Evolutionary conservation across 495 filamentous ascomycete species (phyloP).

Genomic region (Neurospora hispaniola): DNA sequence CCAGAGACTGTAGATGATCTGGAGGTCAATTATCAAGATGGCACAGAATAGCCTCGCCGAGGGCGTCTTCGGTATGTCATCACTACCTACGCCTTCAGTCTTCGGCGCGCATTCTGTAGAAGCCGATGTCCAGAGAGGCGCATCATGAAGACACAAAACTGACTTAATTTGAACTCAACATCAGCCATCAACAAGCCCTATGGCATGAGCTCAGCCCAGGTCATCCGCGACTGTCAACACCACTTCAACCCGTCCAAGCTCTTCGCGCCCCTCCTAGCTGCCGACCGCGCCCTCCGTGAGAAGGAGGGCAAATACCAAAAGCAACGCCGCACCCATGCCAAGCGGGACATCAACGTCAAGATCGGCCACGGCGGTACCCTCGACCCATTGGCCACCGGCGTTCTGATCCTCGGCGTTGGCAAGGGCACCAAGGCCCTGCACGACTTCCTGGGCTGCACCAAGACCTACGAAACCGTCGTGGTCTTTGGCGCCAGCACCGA

Average conservation of each 20-base stretch:
- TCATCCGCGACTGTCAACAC: conserved; percentile 69
- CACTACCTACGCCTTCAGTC: neutral
- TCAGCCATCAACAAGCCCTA: conserved; percentile 87
- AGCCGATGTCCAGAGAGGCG: neutral
- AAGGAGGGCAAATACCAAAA: conserved; percentile 45
- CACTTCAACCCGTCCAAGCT: conserved; percentile 70
- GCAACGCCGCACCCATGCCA: conserved; percentile 39
- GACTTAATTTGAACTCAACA: neutral
- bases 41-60: conserved; percentile 54
- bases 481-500: conserved; percentile 90
- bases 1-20: conserved; percentile 16
- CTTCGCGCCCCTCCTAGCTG: conserved; percentile 63
- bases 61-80: conserved; percentile 56
- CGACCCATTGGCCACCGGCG: conserved; percentile 87
- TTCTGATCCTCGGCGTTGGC: conserved; percentile 79
- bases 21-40: conserved; percentile 29
- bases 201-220: conserved; percentile 74
- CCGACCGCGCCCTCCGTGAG: conserved; percentile 41
- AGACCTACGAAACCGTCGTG: conserved; percentile 81
- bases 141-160: neutral
- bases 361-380: conserved; percentile 95
- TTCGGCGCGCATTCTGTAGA: neutral
- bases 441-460: conserved; percentile 74
- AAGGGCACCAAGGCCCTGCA: conserved; percentile 75
- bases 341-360: conserved; percentile 62